These are phyloP conservation scores for Zygotorulaspora mrakii DNA, from an alignment of 1,139 yeast genomes.

Conservation along the genomic window DNA sequence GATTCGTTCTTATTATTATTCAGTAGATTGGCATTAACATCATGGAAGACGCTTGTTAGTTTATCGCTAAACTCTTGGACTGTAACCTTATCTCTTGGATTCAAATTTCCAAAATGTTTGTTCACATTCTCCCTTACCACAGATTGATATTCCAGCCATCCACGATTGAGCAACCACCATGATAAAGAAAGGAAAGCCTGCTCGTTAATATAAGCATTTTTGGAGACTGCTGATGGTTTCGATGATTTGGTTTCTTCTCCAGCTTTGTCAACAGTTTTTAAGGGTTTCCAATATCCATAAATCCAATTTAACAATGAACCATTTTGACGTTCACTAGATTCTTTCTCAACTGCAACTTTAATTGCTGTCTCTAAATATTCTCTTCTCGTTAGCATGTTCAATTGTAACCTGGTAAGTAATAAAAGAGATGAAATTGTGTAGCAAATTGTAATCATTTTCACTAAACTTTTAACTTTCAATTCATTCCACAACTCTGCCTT, in stretches of 20 bases:
- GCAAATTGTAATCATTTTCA: constrained; percentile 67
- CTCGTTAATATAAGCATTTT: constrained; percentile 46
- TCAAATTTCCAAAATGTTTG: constrained; percentile 57
- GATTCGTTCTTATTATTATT: constrained; percentile 9
- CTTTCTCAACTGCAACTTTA: constrained; percentile 47
- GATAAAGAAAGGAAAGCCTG: constrained; percentile 82
- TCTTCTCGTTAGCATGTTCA: constrained; percentile 82
- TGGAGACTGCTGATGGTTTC: constrained; percentile 10
- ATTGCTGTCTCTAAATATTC: constrained; percentile 80
- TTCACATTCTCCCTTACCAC: constrained; percentile 56
- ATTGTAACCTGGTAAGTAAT: constrained; percentile 75
- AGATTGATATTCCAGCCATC: constrained; percentile 62
- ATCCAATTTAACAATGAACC: constrained; percentile 24
- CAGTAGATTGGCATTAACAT: constrained; percentile 39
- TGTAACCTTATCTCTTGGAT: constrained; percentile 69
- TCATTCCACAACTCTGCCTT: constrained; percentile 85
- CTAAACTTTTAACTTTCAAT: constrained; percentile 68
- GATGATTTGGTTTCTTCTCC: constrained; percentile 4
- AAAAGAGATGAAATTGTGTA: constrained; percentile 69
- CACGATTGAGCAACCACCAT: constrained; percentile 92
- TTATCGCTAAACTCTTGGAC: constrained; percentile 52
- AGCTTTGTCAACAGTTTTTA: constrained; percentile 3
- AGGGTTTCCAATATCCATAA: constrained; percentile 21
- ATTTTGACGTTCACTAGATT: constrained; percentile 37
- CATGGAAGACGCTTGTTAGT: constrained; percentile 41